Conservation (phyloP, 192 early-diverging fungal species). For the Linnemannia zychae region DNA sequence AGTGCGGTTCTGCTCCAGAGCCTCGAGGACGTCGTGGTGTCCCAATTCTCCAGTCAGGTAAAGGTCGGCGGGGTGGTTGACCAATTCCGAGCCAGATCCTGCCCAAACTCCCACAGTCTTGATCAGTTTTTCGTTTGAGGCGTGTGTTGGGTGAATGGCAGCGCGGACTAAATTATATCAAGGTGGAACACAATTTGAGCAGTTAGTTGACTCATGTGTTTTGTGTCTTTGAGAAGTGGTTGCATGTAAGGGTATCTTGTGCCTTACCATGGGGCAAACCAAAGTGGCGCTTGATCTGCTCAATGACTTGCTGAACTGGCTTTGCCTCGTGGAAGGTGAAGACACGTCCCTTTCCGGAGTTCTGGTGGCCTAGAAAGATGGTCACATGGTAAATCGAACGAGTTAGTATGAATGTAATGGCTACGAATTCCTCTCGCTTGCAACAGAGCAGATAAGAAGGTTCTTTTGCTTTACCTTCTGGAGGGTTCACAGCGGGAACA, state of each 20-base stretch:
- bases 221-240: neutral
- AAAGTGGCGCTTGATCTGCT: slow-evolving; percentile 74
- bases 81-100: slow-evolving; percentile 75
- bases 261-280: slow-evolving; percentile 73
- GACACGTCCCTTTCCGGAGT: slow-evolving; percentile 72
- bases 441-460: neutral
- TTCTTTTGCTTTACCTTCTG: slow-evolving; percentile 53
- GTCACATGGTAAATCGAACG: too few species aligned
- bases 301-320: slow-evolving; percentile 65
- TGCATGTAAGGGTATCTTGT: neutral
- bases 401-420: neutral
- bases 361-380: slow-evolving; percentile 62
- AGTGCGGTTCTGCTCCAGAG: slow-evolving; percentile 79
- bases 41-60: slow-evolving; percentile 96
- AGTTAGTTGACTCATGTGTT: neutral
- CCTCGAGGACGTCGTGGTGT: slow-evolving; percentile 94
- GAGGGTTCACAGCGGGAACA: slow-evolving; percentile 63
- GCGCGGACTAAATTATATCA: slow-evolving; percentile 78
- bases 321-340: slow-evolving; percentile 69
- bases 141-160: slow-evolving; percentile 72
- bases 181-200: too few species aligned
- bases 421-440: neutral
- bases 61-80: slow-evolving; percentile 75
- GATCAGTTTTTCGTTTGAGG: slow-evolving; percentile 61
- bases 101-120: slow-evolving; percentile 91